phyloP scores from a whole-genome alignment of 257 asterid species.

The Plantago elongata region DNA sequence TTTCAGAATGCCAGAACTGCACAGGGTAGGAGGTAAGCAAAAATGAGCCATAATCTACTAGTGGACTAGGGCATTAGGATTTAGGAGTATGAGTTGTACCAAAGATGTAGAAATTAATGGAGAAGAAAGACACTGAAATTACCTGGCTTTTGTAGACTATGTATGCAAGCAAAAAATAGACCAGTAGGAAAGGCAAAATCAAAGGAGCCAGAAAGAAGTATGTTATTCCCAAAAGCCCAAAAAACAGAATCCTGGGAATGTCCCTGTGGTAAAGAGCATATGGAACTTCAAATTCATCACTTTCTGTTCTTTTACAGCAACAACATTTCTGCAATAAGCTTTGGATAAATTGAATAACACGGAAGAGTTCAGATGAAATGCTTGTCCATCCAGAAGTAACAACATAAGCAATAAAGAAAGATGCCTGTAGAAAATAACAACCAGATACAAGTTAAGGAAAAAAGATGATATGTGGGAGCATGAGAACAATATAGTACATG shows the following conservation, averaged over 20 bases:
- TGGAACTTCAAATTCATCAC: slow-evolving; percentile 62
- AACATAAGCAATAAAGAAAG: slow-evolving; percentile 92
- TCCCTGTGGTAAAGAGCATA: slow-evolving; percentile 78
- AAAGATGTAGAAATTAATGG: neutral
- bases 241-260: slow-evolving; percentile 75
- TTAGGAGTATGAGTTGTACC: neutral
- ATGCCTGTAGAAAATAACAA: slow-evolving; percentile 47
- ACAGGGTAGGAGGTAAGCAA: too few species aligned
- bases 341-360: slow-evolving; percentile 32
- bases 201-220: slow-evolving; percentile 98
- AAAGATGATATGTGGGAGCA: neutral
- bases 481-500: too few species aligned
- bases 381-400: slow-evolving; percentile 99
- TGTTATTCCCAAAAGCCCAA: slow-evolving; percentile 78
- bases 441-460: neutral
- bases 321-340: slow-evolving; percentile 33
- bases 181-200: slow-evolving; percentile 79
- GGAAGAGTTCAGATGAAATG: slow-evolving; percentile 58
- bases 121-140: slow-evolving; percentile 10
- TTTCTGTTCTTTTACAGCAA: slow-evolving; percentile 22
- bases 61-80: too few species aligned
- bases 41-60: too few species aligned
- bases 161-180: slow-evolving; percentile 77
- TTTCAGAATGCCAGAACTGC: neutral
- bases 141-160: slow-evolving; percentile 93